Conservation (phyloP, 805 yeast species). For the Wickerhamomyces strasburgensis region DNA sequence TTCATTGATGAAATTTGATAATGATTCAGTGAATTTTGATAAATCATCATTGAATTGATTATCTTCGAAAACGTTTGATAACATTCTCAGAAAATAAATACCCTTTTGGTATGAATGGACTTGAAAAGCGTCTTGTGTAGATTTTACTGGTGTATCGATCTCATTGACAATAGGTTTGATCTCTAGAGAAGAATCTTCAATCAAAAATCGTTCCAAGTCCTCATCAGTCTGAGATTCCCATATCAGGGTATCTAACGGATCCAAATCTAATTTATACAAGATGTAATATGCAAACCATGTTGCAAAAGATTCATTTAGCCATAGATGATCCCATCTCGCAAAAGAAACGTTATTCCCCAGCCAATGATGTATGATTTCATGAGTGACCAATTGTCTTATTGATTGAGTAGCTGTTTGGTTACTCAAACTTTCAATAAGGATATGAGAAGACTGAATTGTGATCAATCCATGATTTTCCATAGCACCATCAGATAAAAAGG, state of each 20-base stretch:
- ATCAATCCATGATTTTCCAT: conserved; percentile 78
- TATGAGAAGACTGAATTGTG: conserved; percentile 50
- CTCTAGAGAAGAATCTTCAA: conserved; percentile 30
- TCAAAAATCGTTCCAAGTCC: conserved; percentile 31
- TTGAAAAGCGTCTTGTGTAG: conserved; percentile 45
- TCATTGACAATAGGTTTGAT: conserved; percentile 32
- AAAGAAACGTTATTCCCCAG: conserved; percentile 65
- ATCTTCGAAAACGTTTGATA: conserved; percentile 38
- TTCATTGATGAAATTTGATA: conserved; percentile 35
- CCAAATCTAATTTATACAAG: conserved; percentile 28
- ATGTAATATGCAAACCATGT: conserved; percentile 60
- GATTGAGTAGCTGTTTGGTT: conserved; percentile 25
- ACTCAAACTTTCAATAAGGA: conserved; percentile 33
- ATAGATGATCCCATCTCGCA: conserved; percentile 61
- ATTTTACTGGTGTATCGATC: conserved; percentile 28
- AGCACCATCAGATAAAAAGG: conserved; percentile 71
- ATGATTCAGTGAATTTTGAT: conserved; percentile 29
- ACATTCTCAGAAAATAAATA: conserved; percentile 47
- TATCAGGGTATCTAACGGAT: conserved; percentile 22
- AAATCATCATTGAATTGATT: conserved; percentile 27
- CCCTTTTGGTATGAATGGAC: conserved; percentile 56
- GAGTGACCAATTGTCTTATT: conserved; percentile 55
- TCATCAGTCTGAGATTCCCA: conserved; percentile 31
- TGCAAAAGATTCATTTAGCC: conserved; percentile 79
- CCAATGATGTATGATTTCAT: conserved; percentile 80